Evolutionary conservation across 139 green algal species (phyloP).

Genomic region (Edaphochlamys debaryana): DNA sequence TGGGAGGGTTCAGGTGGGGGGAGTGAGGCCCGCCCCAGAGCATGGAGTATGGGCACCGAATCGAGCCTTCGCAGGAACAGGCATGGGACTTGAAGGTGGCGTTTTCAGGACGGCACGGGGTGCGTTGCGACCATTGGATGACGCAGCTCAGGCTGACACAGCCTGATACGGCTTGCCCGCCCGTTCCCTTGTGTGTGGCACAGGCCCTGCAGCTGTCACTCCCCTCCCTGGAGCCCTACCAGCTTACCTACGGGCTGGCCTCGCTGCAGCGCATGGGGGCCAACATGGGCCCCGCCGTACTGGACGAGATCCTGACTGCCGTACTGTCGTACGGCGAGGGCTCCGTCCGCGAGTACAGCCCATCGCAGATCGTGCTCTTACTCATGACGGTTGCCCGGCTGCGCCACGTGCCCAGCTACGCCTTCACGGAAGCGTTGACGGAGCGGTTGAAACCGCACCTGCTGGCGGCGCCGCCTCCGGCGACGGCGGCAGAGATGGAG

Average conservation of each 20-base stretch:
- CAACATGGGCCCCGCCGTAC: background rate
- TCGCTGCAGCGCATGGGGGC: constrained; percentile 32
- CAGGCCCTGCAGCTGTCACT: constrained; percentile 26
- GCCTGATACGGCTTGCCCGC: no score
- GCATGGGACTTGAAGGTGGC: no score
- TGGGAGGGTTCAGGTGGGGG: no score
- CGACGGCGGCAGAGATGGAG: background rate
- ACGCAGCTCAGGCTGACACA: no score
- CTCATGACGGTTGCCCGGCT: constrained; percentile 25
- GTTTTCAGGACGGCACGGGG: no score
- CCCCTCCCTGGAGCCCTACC: constrained; percentile 7
- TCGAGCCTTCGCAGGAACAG: no score
- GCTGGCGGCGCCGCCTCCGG: background rate
- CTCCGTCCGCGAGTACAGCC: background rate
- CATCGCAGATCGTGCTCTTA: background rate
- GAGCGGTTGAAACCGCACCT: constrained; percentile 31
- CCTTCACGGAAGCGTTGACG: constrained; percentile 31
- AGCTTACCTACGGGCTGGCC: constrained; percentile 34
- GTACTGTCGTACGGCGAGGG: no score
- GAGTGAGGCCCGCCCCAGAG: no score
- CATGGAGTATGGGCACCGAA: no score
- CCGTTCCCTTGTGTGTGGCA: background rate
- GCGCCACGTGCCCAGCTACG: constrained; percentile 33
- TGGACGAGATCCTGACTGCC: constrained; percentile 37
- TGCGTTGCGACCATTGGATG: no score